Evolutionary conservation across 805 yeast genomes (phyloP).

Genomic region (Ogataea allantospora): DNA sequence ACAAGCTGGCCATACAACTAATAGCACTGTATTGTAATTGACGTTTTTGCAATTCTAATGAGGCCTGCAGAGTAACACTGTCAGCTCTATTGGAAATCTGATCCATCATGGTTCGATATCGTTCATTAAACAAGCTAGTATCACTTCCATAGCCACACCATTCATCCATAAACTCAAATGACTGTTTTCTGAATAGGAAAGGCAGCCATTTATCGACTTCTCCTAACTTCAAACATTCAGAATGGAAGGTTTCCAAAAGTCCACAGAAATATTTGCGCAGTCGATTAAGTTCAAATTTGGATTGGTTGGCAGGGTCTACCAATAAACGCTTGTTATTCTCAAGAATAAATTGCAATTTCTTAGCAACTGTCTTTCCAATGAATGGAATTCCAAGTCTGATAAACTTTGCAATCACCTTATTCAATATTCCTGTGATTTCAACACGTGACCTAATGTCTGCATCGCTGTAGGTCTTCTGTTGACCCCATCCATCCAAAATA

Average conservation of each 20-base stretch:
- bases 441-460: slow-evolving; percentile 46
- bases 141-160: slow-evolving; percentile 93
- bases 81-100: slow-evolving; percentile 37
- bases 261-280: slow-evolving; percentile 83
- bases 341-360: slow-evolving; percentile 58
- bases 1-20: slow-evolving; percentile 80
- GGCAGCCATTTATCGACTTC: slow-evolving; percentile 64
- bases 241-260: slow-evolving; percentile 70
- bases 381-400: slow-evolving; percentile 48
- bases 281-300: slow-evolving; percentile 68
- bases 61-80: slow-evolving; percentile 57
- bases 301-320: slow-evolving; percentile 55
- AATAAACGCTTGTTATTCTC: slow-evolving; percentile 58
- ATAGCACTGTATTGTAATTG: slow-evolving; percentile 68
- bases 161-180: slow-evolving; percentile 79
- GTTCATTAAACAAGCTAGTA: slow-evolving; percentile 55
- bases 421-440: slow-evolving; percentile 75
- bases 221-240: slow-evolving; percentile 46
- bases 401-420: slow-evolving; percentile 64
- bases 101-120: slow-evolving; percentile 59
- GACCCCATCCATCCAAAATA: slow-evolving; percentile 54
- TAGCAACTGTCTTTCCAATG: slow-evolving; percentile 67
- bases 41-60: slow-evolving; percentile 76
- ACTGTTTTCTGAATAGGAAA: slow-evolving; percentile 78
- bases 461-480: slow-evolving; percentile 34